Evolutionary conservation across 768 basidiomycete species (phyloP).

Genomic region (Porphyrellus cyaneotinctus): DNA sequence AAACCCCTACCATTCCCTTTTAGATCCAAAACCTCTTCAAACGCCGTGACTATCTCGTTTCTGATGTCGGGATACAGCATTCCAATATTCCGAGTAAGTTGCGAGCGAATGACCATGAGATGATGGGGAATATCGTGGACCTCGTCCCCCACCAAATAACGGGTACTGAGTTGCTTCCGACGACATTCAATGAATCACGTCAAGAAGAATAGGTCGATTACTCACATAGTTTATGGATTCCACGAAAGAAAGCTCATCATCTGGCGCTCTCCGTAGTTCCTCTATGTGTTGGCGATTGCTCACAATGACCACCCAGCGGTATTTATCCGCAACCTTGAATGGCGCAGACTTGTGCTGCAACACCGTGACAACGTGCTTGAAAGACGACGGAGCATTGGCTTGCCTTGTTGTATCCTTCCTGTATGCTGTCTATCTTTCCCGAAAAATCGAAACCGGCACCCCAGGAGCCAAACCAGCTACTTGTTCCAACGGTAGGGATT

Average conservation of each 20-base stretch:
- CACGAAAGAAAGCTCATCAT: conserved; percentile 34
- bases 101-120: conserved; percentile 23
- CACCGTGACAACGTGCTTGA: background rate
- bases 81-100: conserved; percentile 38
- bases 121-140: conserved; percentile 29
- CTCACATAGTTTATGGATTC: conserved; percentile 35
- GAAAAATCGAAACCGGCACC: conserved; percentile 12
- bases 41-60: conserved; percentile 42
- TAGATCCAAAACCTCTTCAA: conserved; percentile 35
- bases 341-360: conserved; percentile 5
- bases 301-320: conserved; percentile 39
- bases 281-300: conserved; percentile 32
- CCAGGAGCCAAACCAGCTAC: conserved; percentile 1
- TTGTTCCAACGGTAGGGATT: background rate
- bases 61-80: conserved; percentile 38
- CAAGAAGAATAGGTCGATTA: background rate
- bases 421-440: conserved; percentile 6
- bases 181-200: background rate
- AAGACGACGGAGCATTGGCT: background rate
- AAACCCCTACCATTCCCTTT: conserved; percentile 8
- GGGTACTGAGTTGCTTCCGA: conserved; percentile 34
- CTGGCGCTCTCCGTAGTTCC: conserved; percentile 38
- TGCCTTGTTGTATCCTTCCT: conserved; percentile 32
- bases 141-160: conserved; percentile 36
- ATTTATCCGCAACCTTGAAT: conserved; percentile 29